Conservation (phyloP, 768 basidiomycete species). For the Leccinellum luteum region DNA sequence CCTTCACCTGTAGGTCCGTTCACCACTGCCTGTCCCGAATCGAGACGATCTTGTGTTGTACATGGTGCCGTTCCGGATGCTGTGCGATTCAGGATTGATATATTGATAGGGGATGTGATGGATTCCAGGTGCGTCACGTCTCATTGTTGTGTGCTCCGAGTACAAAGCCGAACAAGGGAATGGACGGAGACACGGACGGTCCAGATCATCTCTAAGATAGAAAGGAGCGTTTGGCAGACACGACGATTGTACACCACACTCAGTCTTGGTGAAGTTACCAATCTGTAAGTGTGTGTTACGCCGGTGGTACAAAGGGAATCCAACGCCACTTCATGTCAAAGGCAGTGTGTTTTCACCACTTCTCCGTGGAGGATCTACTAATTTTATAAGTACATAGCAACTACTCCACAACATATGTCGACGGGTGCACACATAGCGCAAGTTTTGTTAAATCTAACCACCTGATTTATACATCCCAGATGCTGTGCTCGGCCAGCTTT, state of each 20-base stretch:
- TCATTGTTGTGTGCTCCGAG: neutral
- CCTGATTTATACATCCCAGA: constrained; percentile 9
- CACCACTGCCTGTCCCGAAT: constrained; percentile 70
- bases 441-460: constrained; percentile 25
- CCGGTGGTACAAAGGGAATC: constrained; percentile 51
- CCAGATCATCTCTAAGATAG: constrained; percentile 65
- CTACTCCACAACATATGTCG: constrained; percentile 61
- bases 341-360: constrained; percentile 3
- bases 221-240: constrained; percentile 56
- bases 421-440: constrained; percentile 64
- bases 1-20: constrained; percentile 61
- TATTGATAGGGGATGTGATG: constrained; percentile 72
- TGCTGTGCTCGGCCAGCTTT: neutral
- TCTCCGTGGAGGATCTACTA: constrained; percentile 1
- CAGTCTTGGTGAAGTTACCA: constrained; percentile 42
- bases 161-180: neutral
- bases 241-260: constrained; percentile 50
- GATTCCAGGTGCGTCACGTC: constrained; percentile 55
- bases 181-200: constrained; percentile 55
- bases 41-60: constrained; percentile 66
- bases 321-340: constrained; percentile 4
- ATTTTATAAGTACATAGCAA: neutral
- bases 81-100: constrained; percentile 73
- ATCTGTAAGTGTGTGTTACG: constrained; percentile 49
- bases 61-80: constrained; percentile 57